These are phyloP conservation scores for Kwoniella sp. DNA, from an alignment of 768 basidiomycete species.

Conservation along the genomic window DNA sequence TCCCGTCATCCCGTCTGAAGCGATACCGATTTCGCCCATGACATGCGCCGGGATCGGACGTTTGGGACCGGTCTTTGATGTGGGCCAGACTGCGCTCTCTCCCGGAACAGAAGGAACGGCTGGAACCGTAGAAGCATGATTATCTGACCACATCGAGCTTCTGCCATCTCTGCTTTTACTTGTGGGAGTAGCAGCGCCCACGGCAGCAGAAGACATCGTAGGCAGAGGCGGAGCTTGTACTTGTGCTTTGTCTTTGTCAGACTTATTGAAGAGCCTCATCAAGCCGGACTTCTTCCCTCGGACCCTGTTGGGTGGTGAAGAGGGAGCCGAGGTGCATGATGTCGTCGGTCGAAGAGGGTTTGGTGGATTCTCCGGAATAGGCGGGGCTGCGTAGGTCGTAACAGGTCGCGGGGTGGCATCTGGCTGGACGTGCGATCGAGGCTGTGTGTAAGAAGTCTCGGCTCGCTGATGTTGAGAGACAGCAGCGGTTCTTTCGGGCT, in stretches of 20 bases:
- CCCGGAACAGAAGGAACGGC: neutral
- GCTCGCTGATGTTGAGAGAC: neutral
- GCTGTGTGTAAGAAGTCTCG: neutral
- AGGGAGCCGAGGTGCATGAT: slow-evolving; percentile 8
- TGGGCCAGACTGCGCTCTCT: slow-evolving; percentile 16
- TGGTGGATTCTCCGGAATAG: slow-evolving; percentile 11
- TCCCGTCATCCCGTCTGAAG: neutral
- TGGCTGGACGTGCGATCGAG: neutral
- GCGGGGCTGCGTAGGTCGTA: slow-evolving; percentile 3
- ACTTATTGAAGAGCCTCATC: slow-evolving; percentile 36
- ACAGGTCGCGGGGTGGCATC: neutral
- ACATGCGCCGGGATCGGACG: neutral
- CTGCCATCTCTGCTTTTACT: slow-evolving; percentile 8
- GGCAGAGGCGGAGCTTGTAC: slow-evolving; percentile 4
- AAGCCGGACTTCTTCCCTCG: slow-evolving; percentile 33
- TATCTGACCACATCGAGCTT: slow-evolving; percentile 8
- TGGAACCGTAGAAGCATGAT: neutral
- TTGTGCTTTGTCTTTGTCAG: neutral
- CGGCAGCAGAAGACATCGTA: neutral
- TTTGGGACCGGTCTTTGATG: neutral
- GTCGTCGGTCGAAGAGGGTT: slow-evolving; percentile 11
- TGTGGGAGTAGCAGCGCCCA: neutral
- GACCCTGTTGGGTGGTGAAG: slow-evolving; percentile 16
- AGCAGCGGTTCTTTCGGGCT: neutral
- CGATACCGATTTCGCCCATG: neutral